Evolutionary conservation across 345 rosid genomes (phyloP).

Genomic region (Euphorbia peplus): DNA sequence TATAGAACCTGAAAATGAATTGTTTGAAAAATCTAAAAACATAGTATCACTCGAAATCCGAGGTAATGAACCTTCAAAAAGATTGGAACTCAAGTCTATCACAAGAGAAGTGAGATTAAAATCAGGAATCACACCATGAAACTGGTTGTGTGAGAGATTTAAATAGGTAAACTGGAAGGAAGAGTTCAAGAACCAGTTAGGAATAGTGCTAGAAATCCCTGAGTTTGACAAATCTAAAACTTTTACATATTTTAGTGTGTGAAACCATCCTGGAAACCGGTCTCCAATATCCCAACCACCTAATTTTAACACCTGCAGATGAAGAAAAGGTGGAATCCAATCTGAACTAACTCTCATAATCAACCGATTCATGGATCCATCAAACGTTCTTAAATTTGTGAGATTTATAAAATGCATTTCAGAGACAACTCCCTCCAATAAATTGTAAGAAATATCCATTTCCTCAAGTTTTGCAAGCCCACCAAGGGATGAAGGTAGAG

Average conservation of each 20-base stretch:
- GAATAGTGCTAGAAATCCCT: not conserved
- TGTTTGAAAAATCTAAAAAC: constrained; percentile 6
- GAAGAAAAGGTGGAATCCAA: constrained; percentile 5
- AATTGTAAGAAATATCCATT: constrained; percentile 9
- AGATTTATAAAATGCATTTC: constrained; percentile 27
- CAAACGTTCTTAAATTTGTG: constrained; percentile 11
- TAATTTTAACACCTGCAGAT: not conserved
- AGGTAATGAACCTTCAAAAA: constrained; percentile 8
- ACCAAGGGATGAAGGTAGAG: constrained; percentile 18
- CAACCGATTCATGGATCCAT: not conserved
- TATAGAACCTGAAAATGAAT: constrained; percentile 15
- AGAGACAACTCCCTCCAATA: constrained; percentile 16
- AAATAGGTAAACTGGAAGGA: not conserved
- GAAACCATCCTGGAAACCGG: constrained; percentile 3
- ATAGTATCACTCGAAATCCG: not conserved
- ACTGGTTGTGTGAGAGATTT: constrained; percentile 8
- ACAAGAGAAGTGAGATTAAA: not conserved
- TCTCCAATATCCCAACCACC: not conserved
- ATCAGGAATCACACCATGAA: not conserved
- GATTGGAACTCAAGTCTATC: constrained; percentile 13
- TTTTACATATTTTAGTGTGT: not conserved
- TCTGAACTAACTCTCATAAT: constrained; percentile 4
- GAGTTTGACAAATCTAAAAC: constrained; percentile 5
- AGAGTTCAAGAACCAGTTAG: constrained; percentile 5
- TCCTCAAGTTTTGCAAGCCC: constrained; percentile 2